Evolutionary conservation across 805 yeast genomes (phyloP).

Genomic region (Teunomyces funiuensis): DNA sequence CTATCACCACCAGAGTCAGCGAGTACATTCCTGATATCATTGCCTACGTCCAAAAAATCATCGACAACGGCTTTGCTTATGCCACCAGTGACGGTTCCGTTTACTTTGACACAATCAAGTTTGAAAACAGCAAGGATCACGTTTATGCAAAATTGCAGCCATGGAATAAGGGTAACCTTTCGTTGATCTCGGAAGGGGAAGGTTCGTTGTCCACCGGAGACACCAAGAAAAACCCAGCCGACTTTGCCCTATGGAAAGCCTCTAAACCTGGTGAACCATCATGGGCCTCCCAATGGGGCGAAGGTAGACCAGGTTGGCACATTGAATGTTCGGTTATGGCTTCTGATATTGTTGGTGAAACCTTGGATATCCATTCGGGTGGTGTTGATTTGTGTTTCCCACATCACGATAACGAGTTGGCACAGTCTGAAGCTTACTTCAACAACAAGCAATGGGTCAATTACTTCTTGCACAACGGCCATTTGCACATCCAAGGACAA

Average conservation of each 20-base stretch:
- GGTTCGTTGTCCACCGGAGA: constrained; percentile 68
- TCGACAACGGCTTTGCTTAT: constrained; percentile 81
- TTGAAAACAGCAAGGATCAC: constrained; percentile 71
- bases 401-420: constrained; percentile 97
- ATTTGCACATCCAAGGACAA: constrained; percentile 96
- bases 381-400: constrained; percentile 98
- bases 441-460: constrained; percentile 94
- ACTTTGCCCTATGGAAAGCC: constrained; percentile 96
- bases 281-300: constrained; percentile 96
- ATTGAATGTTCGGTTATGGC: constrained; percentile 99
- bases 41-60: constrained; percentile 70
- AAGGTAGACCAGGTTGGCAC: constrained; percentile 99
- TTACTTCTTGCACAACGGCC: constrained; percentile 96
- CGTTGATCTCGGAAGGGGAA: constrained; percentile 89
- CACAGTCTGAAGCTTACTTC: constrained; percentile 92
- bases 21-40: constrained; percentile 95
- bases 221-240: constrained; percentile 73
- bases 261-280: constrained; percentile 97
- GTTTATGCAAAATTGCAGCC: constrained; percentile 96
- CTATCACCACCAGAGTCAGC: constrained; percentile 88
- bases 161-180: constrained; percentile 91
- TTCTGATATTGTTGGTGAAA: constrained; percentile 75
- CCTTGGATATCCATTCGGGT: constrained; percentile 94
- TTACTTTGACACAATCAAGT: constrained; percentile 86
- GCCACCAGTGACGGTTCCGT: constrained; percentile 86